Conservation (phyloP, 2,329 filamentous ascomycete genomes). For the Fonsecaea erecta region DNA sequence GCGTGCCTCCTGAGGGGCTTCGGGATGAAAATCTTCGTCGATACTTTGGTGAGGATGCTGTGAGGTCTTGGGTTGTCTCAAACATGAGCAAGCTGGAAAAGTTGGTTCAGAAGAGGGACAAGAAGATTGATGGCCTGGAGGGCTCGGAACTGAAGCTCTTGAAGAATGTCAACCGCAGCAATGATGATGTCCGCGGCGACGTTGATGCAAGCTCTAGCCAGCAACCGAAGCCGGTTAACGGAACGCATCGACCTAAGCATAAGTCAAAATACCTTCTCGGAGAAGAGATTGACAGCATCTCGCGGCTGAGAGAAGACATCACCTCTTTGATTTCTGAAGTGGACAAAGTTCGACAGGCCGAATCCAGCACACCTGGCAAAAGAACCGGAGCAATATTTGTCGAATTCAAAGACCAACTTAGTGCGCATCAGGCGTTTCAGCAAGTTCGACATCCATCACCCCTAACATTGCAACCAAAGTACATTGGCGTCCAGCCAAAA, state of each 20-base stretch:
- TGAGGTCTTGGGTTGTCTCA: slow-evolving; percentile 81
- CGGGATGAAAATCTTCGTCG: slow-evolving; percentile 73
- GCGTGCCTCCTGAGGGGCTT: slow-evolving; percentile 77
- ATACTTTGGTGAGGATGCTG: slow-evolving; percentile 75
- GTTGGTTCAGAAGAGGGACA: slow-evolving; percentile 78
- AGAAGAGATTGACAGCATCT: slow-evolving; percentile 41
- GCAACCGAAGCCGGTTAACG: not conserved
- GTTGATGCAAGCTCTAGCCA: not conserved
- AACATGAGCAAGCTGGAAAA: slow-evolving; percentile 77
- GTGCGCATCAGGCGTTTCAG: slow-evolving; percentile 85
- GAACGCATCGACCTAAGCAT: slow-evolving; percentile 68
- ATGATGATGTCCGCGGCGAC: slow-evolving; percentile 10
- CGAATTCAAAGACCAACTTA: slow-evolving; percentile 80
- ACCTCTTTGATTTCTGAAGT: slow-evolving; percentile 72
- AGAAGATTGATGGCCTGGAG: slow-evolving; percentile 77
- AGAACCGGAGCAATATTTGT: slow-evolving; percentile 75
- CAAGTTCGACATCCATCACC: slow-evolving; percentile 54
- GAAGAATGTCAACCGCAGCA: slow-evolving; percentile 66
- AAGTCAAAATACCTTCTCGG: slow-evolving; percentile 70
- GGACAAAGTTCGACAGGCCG: slow-evolving; percentile 51
- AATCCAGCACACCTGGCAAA: slow-evolving; percentile 16
- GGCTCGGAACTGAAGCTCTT: slow-evolving; percentile 87
- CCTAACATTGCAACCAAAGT: slow-evolving; percentile 81
- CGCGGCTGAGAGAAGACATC: slow-evolving; percentile 78
- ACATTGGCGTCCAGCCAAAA: slow-evolving; percentile 77